Percentiles rank a stretch among this genome's conserved stretches.
Evolutionary conservation across 352 stramenopile species (phyloP).

Genomic region (Phytophthora tubulina): DNA sequence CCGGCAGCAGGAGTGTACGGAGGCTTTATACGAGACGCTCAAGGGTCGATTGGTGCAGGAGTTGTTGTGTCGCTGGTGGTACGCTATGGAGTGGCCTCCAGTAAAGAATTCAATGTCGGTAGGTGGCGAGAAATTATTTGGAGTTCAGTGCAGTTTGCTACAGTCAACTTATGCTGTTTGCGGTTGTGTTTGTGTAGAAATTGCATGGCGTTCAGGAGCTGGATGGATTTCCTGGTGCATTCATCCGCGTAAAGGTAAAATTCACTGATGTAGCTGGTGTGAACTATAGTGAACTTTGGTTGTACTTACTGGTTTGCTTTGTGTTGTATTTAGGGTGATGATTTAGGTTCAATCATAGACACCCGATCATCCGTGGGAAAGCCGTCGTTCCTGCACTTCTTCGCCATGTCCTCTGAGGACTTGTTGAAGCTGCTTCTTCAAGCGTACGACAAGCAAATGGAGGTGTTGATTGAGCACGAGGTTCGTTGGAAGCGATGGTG

Average conservation of each 20-base stretch:
- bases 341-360: conserved; percentile 88
- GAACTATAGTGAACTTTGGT: not conserved
- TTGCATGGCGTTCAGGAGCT: conserved; percentile 80
- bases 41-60: conserved; percentile 83
- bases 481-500: conserved; percentile 24
- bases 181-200: conserved; percentile 45
- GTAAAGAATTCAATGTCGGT: conserved; percentile 48
- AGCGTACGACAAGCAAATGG: conserved; percentile 89
- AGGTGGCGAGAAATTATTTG: not conserved
- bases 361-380: conserved; percentile 74
- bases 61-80: conserved; percentile 89
- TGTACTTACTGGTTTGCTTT: not conserved
- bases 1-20: conserved; percentile 87
- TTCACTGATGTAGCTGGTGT: not conserved
- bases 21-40: conserved; percentile 82
- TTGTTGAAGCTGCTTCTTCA: conserved; percentile 78
- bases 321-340: conserved; percentile 59
- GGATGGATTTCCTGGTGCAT: conserved; percentile 81
- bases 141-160: not conserved
- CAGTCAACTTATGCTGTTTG: conserved; percentile 6
- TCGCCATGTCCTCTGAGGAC: conserved; percentile 76
- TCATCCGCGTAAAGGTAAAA: conserved; percentile 82
- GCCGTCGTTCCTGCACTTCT: conserved; percentile 88
- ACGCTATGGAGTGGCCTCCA: conserved; percentile 82
- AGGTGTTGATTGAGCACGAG: conserved; percentile 79